Percentiles rank a stretch among this genome's conserved stretches.
These are phyloP conservation scores for Picochlorum sp. DNA, from an alignment of 139 green algal species.

Conservation along the genomic window DNA sequence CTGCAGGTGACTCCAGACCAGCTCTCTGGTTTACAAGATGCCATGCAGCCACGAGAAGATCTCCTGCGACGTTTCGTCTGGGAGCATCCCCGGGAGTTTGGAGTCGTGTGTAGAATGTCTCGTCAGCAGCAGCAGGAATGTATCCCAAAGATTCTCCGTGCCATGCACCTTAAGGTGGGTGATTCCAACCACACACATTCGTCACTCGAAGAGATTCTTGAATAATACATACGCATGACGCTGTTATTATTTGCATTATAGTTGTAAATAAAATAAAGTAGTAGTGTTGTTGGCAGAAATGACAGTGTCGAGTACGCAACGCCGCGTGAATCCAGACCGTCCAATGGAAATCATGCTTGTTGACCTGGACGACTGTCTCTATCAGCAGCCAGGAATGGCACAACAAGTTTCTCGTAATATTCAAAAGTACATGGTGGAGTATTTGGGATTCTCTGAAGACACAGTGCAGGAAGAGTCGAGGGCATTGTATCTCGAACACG, in stretches of 20 bases:
- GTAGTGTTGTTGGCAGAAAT: too few relatives aligned
- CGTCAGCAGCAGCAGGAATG: too few relatives aligned
- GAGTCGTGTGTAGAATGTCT: too few relatives aligned
- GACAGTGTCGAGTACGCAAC: too few relatives aligned
- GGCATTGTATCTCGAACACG: conserved; percentile 50
- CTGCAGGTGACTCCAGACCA: not conserved
- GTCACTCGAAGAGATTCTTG: too few relatives aligned
- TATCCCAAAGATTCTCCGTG: too few relatives aligned
- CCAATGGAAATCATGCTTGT: conserved; percentile 27
- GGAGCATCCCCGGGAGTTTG: too few relatives aligned
- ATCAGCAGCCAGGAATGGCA: conserved; percentile 28
- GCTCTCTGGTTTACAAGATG: not conserved
- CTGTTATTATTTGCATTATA: too few relatives aligned
- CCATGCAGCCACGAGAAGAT: not conserved
- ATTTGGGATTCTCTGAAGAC: conserved; percentile 37
- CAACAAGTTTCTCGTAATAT: conserved; percentile 46
- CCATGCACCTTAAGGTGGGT: too few relatives aligned
- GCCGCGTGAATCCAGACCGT: not conserved
- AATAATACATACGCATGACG: too few relatives aligned
- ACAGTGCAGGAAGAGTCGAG: conserved; percentile 33
- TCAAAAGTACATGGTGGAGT: conserved; percentile 47
- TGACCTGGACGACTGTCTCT: conserved; percentile 60
- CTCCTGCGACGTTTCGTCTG: not conserved
- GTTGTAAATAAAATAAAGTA: too few relatives aligned
- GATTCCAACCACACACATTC: too few relatives aligned